phyloP scores from a whole-genome alignment of 2,329 filamentous ascomycete genomes.

The Exophiala viscosa region DNA sequence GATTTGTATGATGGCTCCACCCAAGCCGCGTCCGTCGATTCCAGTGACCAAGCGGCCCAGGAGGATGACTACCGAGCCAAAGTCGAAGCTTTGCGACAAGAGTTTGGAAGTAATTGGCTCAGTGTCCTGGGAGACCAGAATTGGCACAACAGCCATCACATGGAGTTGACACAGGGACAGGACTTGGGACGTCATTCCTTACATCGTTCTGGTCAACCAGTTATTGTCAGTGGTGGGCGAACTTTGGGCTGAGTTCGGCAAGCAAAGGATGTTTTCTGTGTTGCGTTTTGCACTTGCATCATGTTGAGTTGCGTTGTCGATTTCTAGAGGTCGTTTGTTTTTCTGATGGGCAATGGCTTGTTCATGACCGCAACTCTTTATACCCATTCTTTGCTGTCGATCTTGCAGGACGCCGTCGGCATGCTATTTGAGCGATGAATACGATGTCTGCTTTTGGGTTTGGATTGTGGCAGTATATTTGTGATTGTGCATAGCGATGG shows the following conservation, averaged over 20 bases:
- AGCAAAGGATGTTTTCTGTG: not conserved
- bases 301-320: constrained; percentile 1
- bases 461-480: constrained; percentile 1
- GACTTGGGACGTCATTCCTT: constrained; percentile 25
- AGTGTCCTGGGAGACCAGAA: constrained; percentile 77
- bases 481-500: constrained; percentile 26
- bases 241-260: constrained; percentile 32
- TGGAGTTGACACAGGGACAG: constrained; percentile 24
- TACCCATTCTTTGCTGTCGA: constrained; percentile 23
- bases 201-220: constrained; percentile 36
- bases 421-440: constrained; percentile 1
- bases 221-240: constrained; percentile 41
- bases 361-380: constrained; percentile 13
- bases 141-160: constrained; percentile 40
- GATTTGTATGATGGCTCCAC: constrained; percentile 13
- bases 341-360: constrained; percentile 6
- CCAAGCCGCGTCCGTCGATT: constrained; percentile 7
- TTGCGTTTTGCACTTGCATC: not conserved
- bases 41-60: constrained; percentile 8
- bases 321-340: constrained; percentile 15
- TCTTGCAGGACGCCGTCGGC: constrained; percentile 7
- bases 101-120: constrained; percentile 83
- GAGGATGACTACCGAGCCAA: constrained; percentile 78
- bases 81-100: constrained; percentile 78
- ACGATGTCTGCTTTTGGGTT: constrained; percentile 5